Evolutionary conservation across 2,329 filamentous ascomycete species (phyloP).

Genomic region (Penicillium griseofulvum): DNA sequence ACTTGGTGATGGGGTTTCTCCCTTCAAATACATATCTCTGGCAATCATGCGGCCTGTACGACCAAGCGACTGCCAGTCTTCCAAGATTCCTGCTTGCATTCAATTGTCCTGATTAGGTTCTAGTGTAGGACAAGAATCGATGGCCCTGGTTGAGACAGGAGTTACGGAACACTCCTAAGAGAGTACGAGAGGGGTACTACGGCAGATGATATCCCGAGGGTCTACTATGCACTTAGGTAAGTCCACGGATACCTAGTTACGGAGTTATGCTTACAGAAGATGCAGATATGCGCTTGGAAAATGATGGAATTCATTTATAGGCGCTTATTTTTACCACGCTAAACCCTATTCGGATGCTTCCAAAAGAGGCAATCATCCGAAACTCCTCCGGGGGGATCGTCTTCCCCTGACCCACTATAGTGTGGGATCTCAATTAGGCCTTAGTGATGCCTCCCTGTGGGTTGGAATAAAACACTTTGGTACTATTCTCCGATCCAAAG

Average conservation of each 20-base stretch:
- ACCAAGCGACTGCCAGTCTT: neutral
- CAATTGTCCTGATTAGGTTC: neutral
- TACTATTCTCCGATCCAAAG: neutral
- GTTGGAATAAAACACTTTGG: neutral
- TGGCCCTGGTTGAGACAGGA: neutral
- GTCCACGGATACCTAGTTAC: too few species aligned
- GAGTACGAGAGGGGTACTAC: too few species aligned
- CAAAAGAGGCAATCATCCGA: neutral
- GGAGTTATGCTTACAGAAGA: too few species aligned
- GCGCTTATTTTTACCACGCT: neutral
- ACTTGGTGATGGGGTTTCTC: neutral
- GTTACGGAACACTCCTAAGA: neutral
- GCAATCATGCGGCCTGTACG: neutral
- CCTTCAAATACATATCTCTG: neutral
- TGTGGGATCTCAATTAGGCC: neutral
- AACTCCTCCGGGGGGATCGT: neutral
- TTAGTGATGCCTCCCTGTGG: neutral
- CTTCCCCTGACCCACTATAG: neutral
- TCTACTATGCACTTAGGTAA: too few species aligned
- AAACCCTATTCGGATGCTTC: neutral
- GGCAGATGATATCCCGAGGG: too few species aligned
- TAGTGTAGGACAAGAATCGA: too few species aligned
- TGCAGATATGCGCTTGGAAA: neutral
- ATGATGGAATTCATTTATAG: neutral
- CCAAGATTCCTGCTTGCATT: neutral